These are phyloP conservation scores for Saprolegnia parasitica DNA, from an alignment of 352 stramenopile genomes.

Conservation along the genomic window DNA sequence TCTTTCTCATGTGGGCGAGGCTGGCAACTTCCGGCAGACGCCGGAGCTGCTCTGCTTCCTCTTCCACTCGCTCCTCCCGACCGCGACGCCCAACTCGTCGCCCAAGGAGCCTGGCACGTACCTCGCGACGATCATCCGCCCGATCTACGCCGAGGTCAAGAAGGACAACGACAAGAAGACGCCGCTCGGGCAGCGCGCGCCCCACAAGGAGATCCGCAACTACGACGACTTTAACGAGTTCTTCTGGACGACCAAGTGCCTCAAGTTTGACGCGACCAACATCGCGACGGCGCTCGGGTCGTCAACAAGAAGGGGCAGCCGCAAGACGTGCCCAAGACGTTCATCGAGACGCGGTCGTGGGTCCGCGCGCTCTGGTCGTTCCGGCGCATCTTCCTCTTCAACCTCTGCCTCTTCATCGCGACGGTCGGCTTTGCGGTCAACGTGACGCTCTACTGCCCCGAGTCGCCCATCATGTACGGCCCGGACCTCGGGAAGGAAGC, in stretches of 20 bases:
- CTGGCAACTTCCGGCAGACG: slow-evolving; percentile 78
- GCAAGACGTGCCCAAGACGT: slow-evolving; percentile 83
- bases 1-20: slow-evolving; percentile 84
- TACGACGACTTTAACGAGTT: slow-evolving; percentile 89
- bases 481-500: slow-evolving; percentile 48
- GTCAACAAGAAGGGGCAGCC: slow-evolving; percentile 76
- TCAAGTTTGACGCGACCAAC: slow-evolving; percentile 65
- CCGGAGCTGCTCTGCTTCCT: slow-evolving; percentile 78
- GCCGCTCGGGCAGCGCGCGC: slow-evolving; percentile 57
- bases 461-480: slow-evolving; percentile 72
- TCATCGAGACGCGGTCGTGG: slow-evolving; percentile 74
- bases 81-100: slow-evolving; percentile 51
- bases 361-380: slow-evolving; percentile 70
- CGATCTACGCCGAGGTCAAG: slow-evolving; percentile 78
- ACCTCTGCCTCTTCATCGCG: slow-evolving; percentile 65
- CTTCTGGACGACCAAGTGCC: slow-evolving; percentile 83
- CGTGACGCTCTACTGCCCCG: slow-evolving; percentile 70
- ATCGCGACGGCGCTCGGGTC: slow-evolving; percentile 68
- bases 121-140: slow-evolving; percentile 66
- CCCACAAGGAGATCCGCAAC: slow-evolving; percentile 75
- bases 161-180: slow-evolving; percentile 88
- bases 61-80: slow-evolving; percentile 67
- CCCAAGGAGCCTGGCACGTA: slow-evolving; percentile 66
- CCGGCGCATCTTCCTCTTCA: slow-evolving; percentile 79
- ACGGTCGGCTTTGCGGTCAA: slow-evolving; percentile 65